Base-by-base conservation (phyloP, 1,284 basidiomycete species). In the Pterulicium gracile region DNA sequence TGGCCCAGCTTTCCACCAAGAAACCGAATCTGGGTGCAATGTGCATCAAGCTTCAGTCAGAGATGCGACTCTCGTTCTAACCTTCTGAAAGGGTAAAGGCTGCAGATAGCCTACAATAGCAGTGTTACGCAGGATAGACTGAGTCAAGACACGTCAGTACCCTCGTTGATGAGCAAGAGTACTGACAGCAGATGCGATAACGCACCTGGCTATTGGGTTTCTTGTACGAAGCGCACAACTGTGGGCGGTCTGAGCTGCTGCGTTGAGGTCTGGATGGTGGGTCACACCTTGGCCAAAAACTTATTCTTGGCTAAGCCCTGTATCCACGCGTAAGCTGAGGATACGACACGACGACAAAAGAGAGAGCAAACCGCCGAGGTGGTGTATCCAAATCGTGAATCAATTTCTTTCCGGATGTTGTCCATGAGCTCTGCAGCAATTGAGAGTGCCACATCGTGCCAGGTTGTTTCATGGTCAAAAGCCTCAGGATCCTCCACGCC, bases 221-320 rank as follows among this genome's bases (percentile, higher is more conserved):
- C 65, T 81, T 85, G 67, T 89, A 91, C 0, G 89, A 93, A 3
- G 90, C 90, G 42, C 42, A 43, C 13, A 96, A 72, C 86, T 94
- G 52, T 22, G 19, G 24, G 21, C 23, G 43, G 24, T 5, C 24
- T 15, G 41, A 44, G 18, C 42, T 15, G 46, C 20, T 46, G 24
- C 3, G 3, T 20, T 15, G 17, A 36, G 22, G 12, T 24, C 19
- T 45, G 41, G 15, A 19, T n/a, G 43, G 40, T 34, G 21, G 2
- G 19, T 7, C 36, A 44, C 36, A 92, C 88, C 76, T 98, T 97
- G 0, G 94, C 86, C 32, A 98, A 70, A 51, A 93, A 89, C 61
- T 97, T 98, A 63, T 97, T 98, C 53, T 86, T 73, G 1, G 90
- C 85, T 47, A 98, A 87, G 1, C 96, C 96, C 78, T 92, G 41